These are phyloP conservation scores for Ilyonectria sp. DNA, from an alignment of 2,329 filamentous ascomycete genomes.

Conservation along the genomic window DNA sequence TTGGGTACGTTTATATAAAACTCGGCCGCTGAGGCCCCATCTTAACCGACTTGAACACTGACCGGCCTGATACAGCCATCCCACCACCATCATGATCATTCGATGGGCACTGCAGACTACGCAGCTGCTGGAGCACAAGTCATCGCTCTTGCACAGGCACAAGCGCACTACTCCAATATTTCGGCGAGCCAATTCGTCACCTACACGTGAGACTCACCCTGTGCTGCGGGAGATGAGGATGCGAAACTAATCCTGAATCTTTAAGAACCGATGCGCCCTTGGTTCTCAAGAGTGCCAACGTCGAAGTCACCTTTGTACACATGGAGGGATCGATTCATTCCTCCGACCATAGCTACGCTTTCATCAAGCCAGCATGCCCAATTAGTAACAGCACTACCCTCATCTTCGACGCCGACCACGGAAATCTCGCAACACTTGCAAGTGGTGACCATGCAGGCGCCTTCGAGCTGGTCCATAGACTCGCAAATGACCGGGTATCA, in stretches of 20 bases:
- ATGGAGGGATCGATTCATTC: background rate
- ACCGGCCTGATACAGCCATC: no score
- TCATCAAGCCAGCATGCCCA: background rate
- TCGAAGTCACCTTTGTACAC: background rate
- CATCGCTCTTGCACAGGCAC: background rate
- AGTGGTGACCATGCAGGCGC: no score
- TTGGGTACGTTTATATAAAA: background rate
- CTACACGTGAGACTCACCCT: background rate
- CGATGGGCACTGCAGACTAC: background rate
- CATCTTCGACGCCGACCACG: background rate
- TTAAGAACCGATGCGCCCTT: background rate
- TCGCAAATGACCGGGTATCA: no score
- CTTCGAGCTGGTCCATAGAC: no score
- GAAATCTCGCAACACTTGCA: no score
- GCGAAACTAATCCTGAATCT: no score
- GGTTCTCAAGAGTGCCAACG: background rate
- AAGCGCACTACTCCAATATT: background rate
- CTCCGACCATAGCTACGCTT: background rate
- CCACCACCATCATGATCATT: slow-evolving; percentile 9
- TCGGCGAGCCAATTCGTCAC: background rate
- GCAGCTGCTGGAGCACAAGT: slow-evolving; percentile 4
- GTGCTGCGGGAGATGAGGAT: background rate
- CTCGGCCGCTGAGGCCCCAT: no score
- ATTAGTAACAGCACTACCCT: background rate
- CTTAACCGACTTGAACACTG: background rate